Evolutionary conservation across 345 rosid species (phyloP).

Genomic region (Citrus glauca): DNA sequence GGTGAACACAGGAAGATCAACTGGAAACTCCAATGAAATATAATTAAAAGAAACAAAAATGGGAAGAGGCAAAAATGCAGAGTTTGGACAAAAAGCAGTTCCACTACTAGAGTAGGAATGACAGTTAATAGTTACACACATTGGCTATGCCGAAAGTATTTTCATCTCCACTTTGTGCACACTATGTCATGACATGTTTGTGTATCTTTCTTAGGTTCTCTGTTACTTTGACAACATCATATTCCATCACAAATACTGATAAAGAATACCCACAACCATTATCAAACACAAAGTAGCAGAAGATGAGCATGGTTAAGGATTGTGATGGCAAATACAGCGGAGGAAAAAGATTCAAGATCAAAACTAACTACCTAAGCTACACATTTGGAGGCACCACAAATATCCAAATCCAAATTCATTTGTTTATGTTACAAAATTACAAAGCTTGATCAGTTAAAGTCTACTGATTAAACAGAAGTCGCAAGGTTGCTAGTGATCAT

Average conservation of each 20-base stretch:
- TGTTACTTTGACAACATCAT: neutral
- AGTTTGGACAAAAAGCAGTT: neutral
- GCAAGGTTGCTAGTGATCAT: constrained; percentile 1
- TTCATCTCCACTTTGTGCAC: neutral
- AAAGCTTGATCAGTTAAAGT: neutral
- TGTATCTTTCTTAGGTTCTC: neutral
- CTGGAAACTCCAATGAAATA: neutral
- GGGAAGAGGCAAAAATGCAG: neutral
- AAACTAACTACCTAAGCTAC: neutral
- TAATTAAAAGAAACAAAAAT: neutral
- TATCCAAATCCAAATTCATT: neutral
- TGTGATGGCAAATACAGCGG: neutral
- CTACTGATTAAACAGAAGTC: neutral
- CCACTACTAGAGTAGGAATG: neutral
- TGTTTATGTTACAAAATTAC: neutral
- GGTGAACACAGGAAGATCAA: neutral
- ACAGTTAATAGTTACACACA: neutral
- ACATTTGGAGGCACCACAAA: neutral
- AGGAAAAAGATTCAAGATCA: neutral
- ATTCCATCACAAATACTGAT: neutral
- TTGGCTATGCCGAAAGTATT: neutral
- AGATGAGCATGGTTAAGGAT: neutral
- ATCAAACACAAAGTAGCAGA: neutral
- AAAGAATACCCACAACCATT: neutral
- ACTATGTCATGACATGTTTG: neutral